Evolutionary conservation across 2,329 filamentous ascomycete genomes (phyloP), one percentile per base, ranked within the genome.

Genomic region (Akanthomyces lecanii): DNA sequence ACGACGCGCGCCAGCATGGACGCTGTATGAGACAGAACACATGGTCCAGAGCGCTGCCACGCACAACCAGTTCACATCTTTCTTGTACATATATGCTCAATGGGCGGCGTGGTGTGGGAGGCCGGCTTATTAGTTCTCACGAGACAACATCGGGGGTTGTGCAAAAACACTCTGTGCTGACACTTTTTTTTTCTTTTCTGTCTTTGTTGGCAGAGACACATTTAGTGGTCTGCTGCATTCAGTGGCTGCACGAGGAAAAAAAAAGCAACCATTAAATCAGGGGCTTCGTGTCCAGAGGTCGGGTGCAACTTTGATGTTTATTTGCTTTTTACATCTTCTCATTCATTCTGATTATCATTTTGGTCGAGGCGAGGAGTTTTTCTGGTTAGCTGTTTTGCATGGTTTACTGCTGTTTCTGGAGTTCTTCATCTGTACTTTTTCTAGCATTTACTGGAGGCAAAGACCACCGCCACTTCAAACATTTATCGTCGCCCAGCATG

Each of bases 1-100:
- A 92, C 84, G 3, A 92, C 86, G 33, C 81, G 90, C 70, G 90
- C 90, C 30, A 86, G 83, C 67, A 91, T 93, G 81, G 90, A 93
- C 75, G 88, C 89, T 23, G 84, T 93, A 14, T 91, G 79, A 69
- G 23, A 42, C 14, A 5, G 8, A 23, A 21, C 21, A 21, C 1
- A 21, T 21, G 21, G 21, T 21, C 21, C 21, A 21, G 21, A 21
- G 21, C n/a, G n/a, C 23, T 3, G 28, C 54, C 36, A 54, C 14
- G 7, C n/a, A 30, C 28, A 4, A 4, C 33, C 10, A 36, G 7
- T 7, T 4, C 10, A 36, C 33, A 36, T 11, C 33, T 36, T 36
- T 11, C 10, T n/a, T n/a, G 33, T 40, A 30, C 48, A 48, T 38
- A 40, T 58, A 48, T 50, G 10, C 25, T 14, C 28, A 7, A 11